These are phyloP conservation scores for Cyclocybe cylindracea DNA, from an alignment of 768 basidiomycete species.

Conservation along the genomic window DNA sequence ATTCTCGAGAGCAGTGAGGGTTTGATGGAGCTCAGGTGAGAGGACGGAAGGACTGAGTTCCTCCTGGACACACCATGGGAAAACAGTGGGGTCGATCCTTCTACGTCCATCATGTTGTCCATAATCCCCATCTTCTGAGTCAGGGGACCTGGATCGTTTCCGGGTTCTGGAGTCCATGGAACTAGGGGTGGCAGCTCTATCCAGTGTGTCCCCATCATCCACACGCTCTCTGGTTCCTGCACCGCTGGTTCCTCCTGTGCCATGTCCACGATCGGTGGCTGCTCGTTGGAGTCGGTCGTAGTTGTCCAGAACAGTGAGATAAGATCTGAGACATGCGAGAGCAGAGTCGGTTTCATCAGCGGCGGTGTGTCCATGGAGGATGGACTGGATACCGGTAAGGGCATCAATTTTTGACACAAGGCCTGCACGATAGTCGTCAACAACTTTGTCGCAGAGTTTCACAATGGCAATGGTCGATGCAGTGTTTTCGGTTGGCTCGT, in stretches of 20 bases:
- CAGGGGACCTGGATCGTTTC: background rate
- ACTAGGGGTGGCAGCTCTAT: background rate
- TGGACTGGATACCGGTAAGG: background rate
- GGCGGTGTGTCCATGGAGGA: background rate
- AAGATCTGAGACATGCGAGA: conserved; percentile 7
- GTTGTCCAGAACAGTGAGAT: conserved; percentile 12
- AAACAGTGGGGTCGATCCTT: background rate
- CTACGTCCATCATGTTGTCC: background rate
- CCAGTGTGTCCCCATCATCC: background rate
- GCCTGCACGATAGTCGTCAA: conserved; percentile 2
- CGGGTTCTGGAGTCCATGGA: background rate
- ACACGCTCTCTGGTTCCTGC: background rate
- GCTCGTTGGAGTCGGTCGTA: background rate
- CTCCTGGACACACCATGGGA: conserved; percentile 7
- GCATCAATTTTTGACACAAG: background rate
- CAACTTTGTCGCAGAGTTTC: background rate
- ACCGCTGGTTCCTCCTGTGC: background rate
- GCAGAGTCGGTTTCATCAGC: background rate
- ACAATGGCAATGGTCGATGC: too few species aligned
- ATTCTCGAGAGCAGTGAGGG: too few species aligned
- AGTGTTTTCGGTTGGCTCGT: too few species aligned
- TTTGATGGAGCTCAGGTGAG: conserved; percentile 11
- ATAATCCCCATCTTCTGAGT: conserved; percentile 1
- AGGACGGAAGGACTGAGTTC: background rate
- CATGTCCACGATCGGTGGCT: background rate